These are phyloP conservation scores for Citrullus amarus DNA, from an alignment of 306 rosid species.

Conservation along the genomic window DNA sequence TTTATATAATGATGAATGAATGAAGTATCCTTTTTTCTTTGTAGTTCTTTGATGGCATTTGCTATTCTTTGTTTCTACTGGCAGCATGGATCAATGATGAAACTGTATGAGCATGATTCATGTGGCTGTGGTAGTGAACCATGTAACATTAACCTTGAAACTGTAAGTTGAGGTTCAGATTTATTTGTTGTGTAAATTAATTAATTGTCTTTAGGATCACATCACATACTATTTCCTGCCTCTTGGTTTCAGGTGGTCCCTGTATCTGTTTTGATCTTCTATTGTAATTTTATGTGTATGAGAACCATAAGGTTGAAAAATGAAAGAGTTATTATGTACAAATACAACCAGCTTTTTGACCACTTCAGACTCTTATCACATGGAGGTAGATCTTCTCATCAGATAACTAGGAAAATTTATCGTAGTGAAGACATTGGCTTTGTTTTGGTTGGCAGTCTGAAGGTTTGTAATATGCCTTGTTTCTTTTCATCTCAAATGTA, in stretches of 20 bases:
- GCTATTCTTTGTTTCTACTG: constrained; percentile 17
- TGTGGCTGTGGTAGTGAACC: constrained; percentile 42
- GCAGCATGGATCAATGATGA: constrained; percentile 59
- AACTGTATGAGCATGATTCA: constrained; percentile 43
- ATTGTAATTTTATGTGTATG: constrained; percentile 32
- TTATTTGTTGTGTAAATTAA: not conserved
- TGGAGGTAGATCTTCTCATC: constrained; percentile 32
- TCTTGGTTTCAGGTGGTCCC: constrained; percentile 53
- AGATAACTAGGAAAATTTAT: constrained; percentile 39
- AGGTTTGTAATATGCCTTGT: constrained; percentile 35
- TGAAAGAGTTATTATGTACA: constrained; percentile 16
- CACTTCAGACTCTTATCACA: constrained; percentile 14
- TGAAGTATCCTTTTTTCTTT: constrained; percentile 1
- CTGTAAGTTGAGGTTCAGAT: constrained; percentile 30
- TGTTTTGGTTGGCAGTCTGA: constrained; percentile 56
- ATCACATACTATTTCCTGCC: not conserved
- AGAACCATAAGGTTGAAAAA: constrained; percentile 26
- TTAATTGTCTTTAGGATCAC: not conserved
- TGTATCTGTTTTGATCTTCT: constrained; percentile 27
- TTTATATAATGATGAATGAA: not conserved
- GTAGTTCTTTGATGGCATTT: constrained; percentile 4
- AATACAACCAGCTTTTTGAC: constrained; percentile 19
- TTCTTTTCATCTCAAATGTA: constrained; percentile 9
- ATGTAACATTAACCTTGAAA: constrained; percentile 30
- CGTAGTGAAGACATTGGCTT: constrained; percentile 53